These are phyloP conservation scores for Cordyceps tenuipes DNA, from an alignment of 2,329 filamentous ascomycete species.

Conservation along the genomic window DNA sequence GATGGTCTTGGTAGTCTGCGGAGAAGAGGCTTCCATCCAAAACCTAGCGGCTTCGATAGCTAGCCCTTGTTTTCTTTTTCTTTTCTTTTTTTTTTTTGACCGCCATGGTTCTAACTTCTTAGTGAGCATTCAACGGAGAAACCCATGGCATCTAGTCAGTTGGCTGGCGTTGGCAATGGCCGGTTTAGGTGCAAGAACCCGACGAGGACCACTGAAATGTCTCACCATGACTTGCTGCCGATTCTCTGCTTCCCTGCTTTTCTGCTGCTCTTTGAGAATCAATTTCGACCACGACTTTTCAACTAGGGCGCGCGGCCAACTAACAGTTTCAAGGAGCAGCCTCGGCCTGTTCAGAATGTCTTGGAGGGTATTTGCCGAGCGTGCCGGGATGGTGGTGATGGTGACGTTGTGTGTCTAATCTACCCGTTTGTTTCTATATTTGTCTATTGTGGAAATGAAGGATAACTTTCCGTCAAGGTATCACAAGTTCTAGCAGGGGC, in stretches of 20 bases:
- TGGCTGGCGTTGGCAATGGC: not conserved
- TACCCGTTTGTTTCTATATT: not conserved
- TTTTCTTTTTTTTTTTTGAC: not conserved
- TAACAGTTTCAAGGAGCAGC: not conserved
- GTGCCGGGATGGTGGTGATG: not conserved
- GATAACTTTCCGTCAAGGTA: too few species aligned
- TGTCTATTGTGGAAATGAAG: not conserved
- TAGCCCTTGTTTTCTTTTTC: not conserved
- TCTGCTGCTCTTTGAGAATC: too few species aligned
- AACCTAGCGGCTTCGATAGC: not conserved
- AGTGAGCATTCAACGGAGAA: not conserved
- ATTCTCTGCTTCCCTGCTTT: not conserved
- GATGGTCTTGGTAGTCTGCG: not conserved
- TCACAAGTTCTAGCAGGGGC: too few species aligned
- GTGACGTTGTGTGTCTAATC: not conserved
- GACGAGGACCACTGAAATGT: conserved; percentile 6
- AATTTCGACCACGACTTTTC: too few species aligned
- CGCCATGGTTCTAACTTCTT: not conserved
- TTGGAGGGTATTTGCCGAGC: not conserved
- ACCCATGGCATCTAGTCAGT: not conserved
- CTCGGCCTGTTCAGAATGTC: not conserved
- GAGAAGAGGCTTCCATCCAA: not conserved
- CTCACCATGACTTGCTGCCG: conserved; percentile 4
- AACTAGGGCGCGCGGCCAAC: too few species aligned
- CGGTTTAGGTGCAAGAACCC: conserved; percentile 6